Evolutionary conservation across 2,329 filamentous ascomycete species (phyloP).

Genomic region (Talaromyces marneffei): DNA sequence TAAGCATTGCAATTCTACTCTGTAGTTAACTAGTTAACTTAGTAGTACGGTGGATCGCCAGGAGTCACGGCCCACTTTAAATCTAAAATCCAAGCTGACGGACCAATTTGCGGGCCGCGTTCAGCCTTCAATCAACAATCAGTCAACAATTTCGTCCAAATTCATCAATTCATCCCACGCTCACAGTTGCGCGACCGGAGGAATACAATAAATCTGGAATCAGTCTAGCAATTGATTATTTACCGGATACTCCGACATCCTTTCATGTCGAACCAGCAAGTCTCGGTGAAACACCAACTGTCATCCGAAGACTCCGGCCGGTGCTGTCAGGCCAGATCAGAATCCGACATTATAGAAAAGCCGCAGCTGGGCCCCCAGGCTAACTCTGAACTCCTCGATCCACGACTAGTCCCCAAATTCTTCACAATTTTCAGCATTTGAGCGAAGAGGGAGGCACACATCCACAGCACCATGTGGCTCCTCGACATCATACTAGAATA

Average conservation of each 20-base stretch:
- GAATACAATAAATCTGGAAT: neutral
- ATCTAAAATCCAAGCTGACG: neutral
- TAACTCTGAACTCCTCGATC: neutral
- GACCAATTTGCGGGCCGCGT: neutral
- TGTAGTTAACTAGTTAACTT: no score
- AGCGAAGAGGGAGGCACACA: neutral
- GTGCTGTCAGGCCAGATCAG: neutral
- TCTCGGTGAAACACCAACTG: neutral
- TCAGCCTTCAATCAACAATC: no score
- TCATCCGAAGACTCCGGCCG: neutral
- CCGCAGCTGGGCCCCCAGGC: no score
- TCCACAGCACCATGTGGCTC: constrained; percentile 32
- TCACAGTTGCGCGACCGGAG: neutral
- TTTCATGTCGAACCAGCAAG: neutral
- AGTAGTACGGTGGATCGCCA: neutral
- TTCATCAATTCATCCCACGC: neutral
- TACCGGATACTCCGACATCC: neutral
- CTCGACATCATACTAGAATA: constrained; percentile 39
- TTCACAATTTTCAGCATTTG: neutral
- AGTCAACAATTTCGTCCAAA: neutral
- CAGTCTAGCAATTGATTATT: neutral
- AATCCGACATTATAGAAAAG: neutral
- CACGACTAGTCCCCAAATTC: neutral
- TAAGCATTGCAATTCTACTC: no score
- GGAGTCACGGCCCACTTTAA: neutral